Conservation (phyloP, 1,284 basidiomycete species). For the Moesziomyces sp. region DNA sequence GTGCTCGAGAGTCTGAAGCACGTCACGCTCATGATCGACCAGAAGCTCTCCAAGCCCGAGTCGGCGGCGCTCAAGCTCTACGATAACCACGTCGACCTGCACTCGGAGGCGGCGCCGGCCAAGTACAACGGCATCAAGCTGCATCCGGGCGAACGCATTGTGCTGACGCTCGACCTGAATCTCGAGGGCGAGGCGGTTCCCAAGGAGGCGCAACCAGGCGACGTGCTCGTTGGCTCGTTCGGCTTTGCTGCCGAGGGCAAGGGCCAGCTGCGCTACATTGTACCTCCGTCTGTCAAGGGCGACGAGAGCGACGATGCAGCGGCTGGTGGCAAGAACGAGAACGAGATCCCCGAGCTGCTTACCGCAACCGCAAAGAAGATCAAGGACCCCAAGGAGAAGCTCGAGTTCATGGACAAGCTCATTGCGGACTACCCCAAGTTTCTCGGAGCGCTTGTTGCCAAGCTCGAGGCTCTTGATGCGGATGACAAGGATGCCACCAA, state of each 20-base stretch:
- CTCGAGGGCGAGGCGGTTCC: slow-evolving; percentile 64
- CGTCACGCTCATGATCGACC: slow-evolving; percentile 61
- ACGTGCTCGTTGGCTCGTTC: slow-evolving; percentile 65
- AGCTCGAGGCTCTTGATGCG: slow-evolving; percentile 53
- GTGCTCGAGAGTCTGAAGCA: slow-evolving; percentile 64
- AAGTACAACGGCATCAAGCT: slow-evolving; percentile 63
- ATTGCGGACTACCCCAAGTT: slow-evolving; percentile 62
- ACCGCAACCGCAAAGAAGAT: slow-evolving; percentile 64
- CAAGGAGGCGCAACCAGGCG: slow-evolving; percentile 64
- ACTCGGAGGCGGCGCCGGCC: slow-evolving; percentile 49
- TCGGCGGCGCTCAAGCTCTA: slow-evolving; percentile 62
- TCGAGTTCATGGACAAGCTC: slow-evolving; percentile 61
- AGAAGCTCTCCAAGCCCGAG: slow-evolving; percentile 65
- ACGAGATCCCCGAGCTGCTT: slow-evolving; percentile 63
- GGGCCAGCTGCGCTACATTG: slow-evolving; percentile 59
- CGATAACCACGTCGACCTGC: slow-evolving; percentile 65
- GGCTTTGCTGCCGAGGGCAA: slow-evolving; percentile 58
- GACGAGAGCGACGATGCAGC: slow-evolving; percentile 29
- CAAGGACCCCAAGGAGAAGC: slow-evolving; percentile 59
- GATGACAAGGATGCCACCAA: slow-evolving; percentile 40
- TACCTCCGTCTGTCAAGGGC: slow-evolving; percentile 62
- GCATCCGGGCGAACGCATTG: slow-evolving; percentile 62
- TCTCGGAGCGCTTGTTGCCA: slow-evolving; percentile 61
- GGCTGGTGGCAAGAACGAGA: slow-evolving; percentile 45
- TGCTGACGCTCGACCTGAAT: slow-evolving; percentile 61